Evolutionary conservation across 257 asterid species (phyloP), one percentile per base, ranked within the genome.

Genomic region (Vinca minor): DNA sequence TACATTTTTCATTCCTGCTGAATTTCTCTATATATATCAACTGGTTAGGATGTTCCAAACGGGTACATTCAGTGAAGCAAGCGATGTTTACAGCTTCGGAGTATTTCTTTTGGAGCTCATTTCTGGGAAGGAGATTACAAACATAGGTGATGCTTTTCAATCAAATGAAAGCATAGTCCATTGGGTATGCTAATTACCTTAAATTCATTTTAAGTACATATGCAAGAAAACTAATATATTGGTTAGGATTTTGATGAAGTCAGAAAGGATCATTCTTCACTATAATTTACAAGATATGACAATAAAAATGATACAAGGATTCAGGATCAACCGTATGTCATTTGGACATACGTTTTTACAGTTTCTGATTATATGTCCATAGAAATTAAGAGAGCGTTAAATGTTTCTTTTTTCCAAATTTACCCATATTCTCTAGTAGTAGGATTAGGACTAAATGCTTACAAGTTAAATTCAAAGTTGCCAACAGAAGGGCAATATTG

Each of bases 21-120:
- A 59, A 15, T 38, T 45, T 69, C 55, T 50, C 8, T 35, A 57
- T 45, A 36, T 60, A 15, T 53, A 13, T 67, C 29, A 31, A 28
- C 25, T 71, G 39, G 41, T 47, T 49, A 86, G 95, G 88, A 69
- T 76, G 39, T 80, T 63, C 39, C 69, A 54, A 39, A 44, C 15
- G 5, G 78, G 69, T n/a, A 44, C 47, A 23, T 63, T 54, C 38
- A 38, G 45, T 23, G 92, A 82, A 60, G 47, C 57, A 54, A 84
- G 66, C 35, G 96, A 88, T 53, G 79, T 84, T 31, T 86, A 86
- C 76, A 82, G 95, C 82, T 88, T 86, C 8, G 96, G 96, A 0
- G 67, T 83, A 20, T 86, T 88, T 69, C 77, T 88, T 20, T 32
- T 81, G 70, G 96, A 88, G 83, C 88, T 86, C 66, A 59, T 86